Conservation (phyloP, 805 yeast genomes). For the Kluyveromyces dobzhanskii region DNA sequence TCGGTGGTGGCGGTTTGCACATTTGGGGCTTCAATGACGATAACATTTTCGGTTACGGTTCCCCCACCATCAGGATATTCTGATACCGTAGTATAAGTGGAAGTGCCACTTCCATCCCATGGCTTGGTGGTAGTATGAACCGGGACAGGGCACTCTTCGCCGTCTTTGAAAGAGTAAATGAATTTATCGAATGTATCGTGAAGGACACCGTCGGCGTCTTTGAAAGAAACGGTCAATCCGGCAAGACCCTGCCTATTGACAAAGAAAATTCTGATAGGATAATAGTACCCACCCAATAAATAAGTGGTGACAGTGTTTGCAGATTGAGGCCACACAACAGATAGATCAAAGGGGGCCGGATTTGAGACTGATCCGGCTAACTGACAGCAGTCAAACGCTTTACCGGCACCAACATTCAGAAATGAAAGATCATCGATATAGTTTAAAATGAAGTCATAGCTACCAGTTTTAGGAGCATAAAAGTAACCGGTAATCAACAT, state of each 20-base stretch:
- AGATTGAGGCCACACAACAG: conserved; percentile 10
- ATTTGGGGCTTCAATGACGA: neutral
- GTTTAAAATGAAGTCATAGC: conserved; percentile 19
- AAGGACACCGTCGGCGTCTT: conserved; percentile 15
- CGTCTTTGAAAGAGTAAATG: conserved; percentile 11
- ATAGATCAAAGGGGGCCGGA: conserved; percentile 7
- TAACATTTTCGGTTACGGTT: neutral
- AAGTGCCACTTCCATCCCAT: neutral
- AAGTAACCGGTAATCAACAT: conserved; percentile 23
- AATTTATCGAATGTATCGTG: conserved; percentile 12
- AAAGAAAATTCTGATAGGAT: conserved; percentile 24
- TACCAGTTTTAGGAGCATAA: conserved; percentile 24
- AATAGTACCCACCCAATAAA: conserved; percentile 20
- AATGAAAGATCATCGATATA: conserved; percentile 28
- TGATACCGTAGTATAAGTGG: neutral
- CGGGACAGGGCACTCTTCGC: neutral
- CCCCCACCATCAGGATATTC: neutral
- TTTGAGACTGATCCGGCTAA: conserved; percentile 2
- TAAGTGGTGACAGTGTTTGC: conserved; percentile 8
- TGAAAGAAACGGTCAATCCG: conserved; percentile 11
- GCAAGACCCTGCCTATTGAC: conserved; percentile 16
- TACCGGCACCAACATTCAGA: conserved; percentile 26
- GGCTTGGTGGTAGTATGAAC: neutral
- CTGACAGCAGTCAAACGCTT: conserved; percentile 31
- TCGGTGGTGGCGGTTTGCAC: neutral